A percentile compares a stretch with the other conserved stretches of the same genome.
phyloP scores from a whole-genome alignment of 2,329 filamentous ascomycete species.

The Monosporascus sp. region DNA sequence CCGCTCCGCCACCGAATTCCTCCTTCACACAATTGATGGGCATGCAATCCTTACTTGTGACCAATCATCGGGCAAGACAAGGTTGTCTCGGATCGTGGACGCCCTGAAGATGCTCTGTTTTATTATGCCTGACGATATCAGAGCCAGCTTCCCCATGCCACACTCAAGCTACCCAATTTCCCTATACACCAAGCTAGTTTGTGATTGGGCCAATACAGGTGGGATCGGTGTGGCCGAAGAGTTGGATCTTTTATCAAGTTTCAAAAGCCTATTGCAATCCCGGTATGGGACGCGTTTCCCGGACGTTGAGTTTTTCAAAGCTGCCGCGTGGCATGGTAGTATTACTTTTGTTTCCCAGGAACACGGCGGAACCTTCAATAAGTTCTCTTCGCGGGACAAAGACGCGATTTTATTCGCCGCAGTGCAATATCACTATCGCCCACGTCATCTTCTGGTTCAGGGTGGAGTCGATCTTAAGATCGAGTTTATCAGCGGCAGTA shows the following conservation, averaged over 20 bases:
- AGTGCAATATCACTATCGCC: no score
- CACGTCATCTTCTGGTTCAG: no score
- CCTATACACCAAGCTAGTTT: no score
- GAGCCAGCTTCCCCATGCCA: fast-evolving
- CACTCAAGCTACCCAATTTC: no score
- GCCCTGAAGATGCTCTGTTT: background rate
- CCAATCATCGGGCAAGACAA: background rate
- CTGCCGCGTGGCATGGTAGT: background rate
- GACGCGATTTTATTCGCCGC: background rate
- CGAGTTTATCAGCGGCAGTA: no score
- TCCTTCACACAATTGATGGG: background rate
- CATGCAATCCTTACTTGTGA: background rate
- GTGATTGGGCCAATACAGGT: background rate
- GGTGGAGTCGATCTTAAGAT: no score
- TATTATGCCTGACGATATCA: no score
- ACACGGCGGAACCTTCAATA: background rate
- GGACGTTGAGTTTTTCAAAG: background rate
- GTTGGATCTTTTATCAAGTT: background rate
- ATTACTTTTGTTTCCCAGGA: background rate
- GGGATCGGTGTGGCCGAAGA: background rate
- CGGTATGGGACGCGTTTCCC: background rate
- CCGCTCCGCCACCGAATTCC: background rate
- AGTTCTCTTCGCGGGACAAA: background rate
- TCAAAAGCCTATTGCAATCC: background rate
- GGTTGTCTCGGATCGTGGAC: background rate